Percentiles rank a stretch among this genome's conserved stretches.
phyloP scores from a whole-genome alignment of 2,329 filamentous ascomycete genomes.

The Clathrospora elynae region DNA sequence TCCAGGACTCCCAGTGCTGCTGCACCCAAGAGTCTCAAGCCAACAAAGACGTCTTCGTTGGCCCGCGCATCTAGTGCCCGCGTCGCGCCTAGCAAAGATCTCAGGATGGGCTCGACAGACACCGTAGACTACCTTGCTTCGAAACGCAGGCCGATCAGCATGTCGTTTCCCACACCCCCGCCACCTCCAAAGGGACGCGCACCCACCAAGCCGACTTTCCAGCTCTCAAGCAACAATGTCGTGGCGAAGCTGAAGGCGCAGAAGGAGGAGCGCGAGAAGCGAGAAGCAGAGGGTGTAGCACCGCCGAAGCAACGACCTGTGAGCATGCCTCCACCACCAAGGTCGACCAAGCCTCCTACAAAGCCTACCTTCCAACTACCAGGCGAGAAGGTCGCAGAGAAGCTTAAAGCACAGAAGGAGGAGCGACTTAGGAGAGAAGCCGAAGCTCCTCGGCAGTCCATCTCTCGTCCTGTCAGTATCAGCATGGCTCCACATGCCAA shows the following conservation, averaged over 20 bases:
- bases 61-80: constrained; percentile 38
- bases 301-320: constrained; percentile 47
- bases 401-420: constrained; percentile 41
- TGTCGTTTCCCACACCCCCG: constrained; percentile 55
- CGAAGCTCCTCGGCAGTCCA: constrained; percentile 14
- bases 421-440: constrained; percentile 41
- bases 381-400: constrained; percentile 56
- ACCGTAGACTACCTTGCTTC: constrained; percentile 48
- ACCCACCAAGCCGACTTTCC: constrained; percentile 57
- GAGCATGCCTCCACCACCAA: constrained; percentile 55
- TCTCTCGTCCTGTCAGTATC: constrained; percentile 15
- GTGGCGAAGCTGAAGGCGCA: constrained; percentile 60
- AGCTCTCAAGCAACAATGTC: constrained; percentile 59
- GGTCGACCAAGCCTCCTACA: constrained; percentile 58
- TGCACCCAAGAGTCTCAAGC: constrained; percentile 38
- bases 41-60: constrained; percentile 29
- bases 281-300: constrained; percentile 48
- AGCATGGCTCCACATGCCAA: constrained; percentile 50
- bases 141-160: constrained; percentile 55
- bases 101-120: constrained; percentile 30
- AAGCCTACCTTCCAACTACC: constrained; percentile 58
- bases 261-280: constrained; percentile 54
- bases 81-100: constrained; percentile 27
- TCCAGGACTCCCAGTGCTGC: constrained; percentile 36
- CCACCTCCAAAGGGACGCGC: constrained; percentile 56